Evolutionary conservation across 768 basidiomycete species (phyloP).

Genomic region (Clitopilus hobsonii): DNA sequence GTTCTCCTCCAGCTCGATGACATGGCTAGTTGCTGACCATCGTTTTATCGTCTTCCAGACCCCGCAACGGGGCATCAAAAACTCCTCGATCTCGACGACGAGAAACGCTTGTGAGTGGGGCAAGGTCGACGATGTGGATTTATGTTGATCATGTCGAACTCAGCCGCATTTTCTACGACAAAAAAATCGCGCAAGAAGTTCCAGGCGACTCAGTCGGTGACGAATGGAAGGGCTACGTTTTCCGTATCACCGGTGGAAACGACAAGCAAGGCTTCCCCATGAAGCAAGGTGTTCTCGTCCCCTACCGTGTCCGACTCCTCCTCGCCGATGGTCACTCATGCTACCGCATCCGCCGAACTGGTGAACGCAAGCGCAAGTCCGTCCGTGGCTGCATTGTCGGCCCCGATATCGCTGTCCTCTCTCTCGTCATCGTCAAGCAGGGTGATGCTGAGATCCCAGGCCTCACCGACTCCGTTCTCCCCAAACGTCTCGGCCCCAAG

Average conservation of each 20-base stretch:
- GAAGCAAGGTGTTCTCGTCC: constrained; percentile 98
- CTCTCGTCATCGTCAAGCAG: constrained; percentile 94
- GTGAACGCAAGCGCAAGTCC: constrained; percentile 98
- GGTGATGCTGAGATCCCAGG: constrained; percentile 88
- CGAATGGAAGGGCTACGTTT: constrained; percentile 95
- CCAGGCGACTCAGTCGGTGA: constrained; percentile 86
- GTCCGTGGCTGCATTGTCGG: constrained; percentile 98
- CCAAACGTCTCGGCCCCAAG: constrained; percentile 97
- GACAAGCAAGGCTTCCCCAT: constrained; percentile 99
- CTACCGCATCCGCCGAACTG: constrained; percentile 87
- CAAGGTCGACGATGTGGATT: neutral
- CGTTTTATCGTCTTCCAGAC: constrained; percentile 43
- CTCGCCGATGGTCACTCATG: constrained; percentile 97
- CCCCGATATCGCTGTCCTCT: constrained; percentile 92
- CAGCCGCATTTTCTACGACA: constrained; percentile 95
- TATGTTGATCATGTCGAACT: neutral
- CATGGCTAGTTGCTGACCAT: neutral
- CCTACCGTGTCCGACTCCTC: constrained; percentile 89
- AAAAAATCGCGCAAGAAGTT: constrained; percentile 95
- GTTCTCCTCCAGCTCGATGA: neutral
- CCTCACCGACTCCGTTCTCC: constrained; percentile 86
- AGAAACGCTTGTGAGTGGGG: constrained; percentile 67
- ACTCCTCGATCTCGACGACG: constrained; percentile 90
- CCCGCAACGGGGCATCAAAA: constrained; percentile 98
- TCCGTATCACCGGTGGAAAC: constrained; percentile 97